Percentiles rank a stretch among this genome's conserved stretches.
Evolutionary conservation across 345 rosid genomes (phyloP).

Genomic region (Iberis pinnata): DNA sequence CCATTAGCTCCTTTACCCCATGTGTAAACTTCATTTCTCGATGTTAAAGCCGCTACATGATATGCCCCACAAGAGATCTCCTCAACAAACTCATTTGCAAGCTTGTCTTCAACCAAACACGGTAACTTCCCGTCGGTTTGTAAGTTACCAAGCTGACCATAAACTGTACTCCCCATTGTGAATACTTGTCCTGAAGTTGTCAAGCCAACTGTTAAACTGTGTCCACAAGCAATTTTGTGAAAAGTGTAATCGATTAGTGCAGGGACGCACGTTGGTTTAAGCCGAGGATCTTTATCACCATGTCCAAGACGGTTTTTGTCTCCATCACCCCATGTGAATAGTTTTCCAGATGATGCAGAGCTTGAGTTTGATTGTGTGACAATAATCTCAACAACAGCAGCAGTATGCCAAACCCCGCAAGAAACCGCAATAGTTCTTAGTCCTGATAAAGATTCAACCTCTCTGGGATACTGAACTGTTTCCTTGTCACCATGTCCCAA

Average conservation of each 20-base stretch:
- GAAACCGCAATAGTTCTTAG: constrained; percentile 78
- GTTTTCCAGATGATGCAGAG: constrained; percentile 58
- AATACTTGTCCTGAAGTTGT: constrained; percentile 78
- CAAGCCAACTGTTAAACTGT: constrained; percentile 86
- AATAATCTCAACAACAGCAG: constrained; percentile 92
- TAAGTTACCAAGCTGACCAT: constrained; percentile 89
- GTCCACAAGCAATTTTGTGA: constrained; percentile 85
- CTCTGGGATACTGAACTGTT: constrained; percentile 64
- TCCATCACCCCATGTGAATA: constrained; percentile 99
- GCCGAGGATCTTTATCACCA: constrained; percentile 85
- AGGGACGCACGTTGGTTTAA: constrained; percentile 89
- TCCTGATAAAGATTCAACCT: constrained; percentile 85
- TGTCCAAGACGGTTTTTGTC: constrained; percentile 96
- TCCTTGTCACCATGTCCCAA: constrained; percentile 86
- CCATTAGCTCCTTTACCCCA: constrained; percentile 99
- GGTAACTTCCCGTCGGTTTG: constrained; percentile 73
- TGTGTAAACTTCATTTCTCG: constrained; percentile 77
- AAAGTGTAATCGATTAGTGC: constrained; percentile 81
- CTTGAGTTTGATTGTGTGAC: constrained; percentile 80
- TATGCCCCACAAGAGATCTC: constrained; percentile 92
- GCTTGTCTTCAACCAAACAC: constrained; percentile 71
- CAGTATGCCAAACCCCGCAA: constrained; percentile 99
- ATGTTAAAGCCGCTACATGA: constrained; percentile 75
- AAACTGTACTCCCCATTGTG: constrained; percentile 92
- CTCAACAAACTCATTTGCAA: constrained; percentile 61